phyloP scores from a whole-genome alignment of 306 rosid species.

The Quercus rubra region DNA sequence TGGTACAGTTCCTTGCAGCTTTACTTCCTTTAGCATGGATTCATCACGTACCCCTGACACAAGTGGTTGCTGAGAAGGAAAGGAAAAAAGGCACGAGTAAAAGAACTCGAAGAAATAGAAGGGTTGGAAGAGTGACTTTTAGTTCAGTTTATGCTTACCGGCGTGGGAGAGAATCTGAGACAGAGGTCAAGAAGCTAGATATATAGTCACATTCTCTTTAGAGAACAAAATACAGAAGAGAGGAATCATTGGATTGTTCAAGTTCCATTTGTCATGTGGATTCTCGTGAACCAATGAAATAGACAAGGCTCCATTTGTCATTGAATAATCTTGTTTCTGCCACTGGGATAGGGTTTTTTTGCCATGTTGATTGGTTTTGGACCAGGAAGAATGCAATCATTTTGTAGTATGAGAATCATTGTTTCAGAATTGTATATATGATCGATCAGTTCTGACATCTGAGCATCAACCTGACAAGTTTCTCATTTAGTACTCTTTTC shows the following conservation, averaged over 20 bases:
- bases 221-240: conserved; percentile 12
- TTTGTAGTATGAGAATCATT: background rate
- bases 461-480: background rate
- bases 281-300: background rate
- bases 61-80: conserved; percentile 33
- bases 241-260: background rate
- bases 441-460: background rate
- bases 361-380: conserved; percentile 13
- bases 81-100: conserved; percentile 50
- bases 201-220: background rate
- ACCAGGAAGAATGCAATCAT: background rate
- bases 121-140: conserved; percentile 64
- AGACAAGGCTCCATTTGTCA: background rate
- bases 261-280: background rate
- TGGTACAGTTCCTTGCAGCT: conserved; percentile 68
- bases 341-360: background rate
- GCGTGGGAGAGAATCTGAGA: conserved; percentile 63
- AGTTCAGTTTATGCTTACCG: conserved; percentile 49
- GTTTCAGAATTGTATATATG: background rate
- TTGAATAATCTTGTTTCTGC: background rate
- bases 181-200: conserved; percentile 26
- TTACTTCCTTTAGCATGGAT: conserved; percentile 59
- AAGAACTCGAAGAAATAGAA: conserved; percentile 58
- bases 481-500: background rate
- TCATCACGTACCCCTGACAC: conserved; percentile 43